A percentile compares a stretch with the other conserved stretches of the same genome.
phyloP scores from a whole-genome alignment of 805 yeast species.

The Barnettozyma wickerhamii region DNA sequence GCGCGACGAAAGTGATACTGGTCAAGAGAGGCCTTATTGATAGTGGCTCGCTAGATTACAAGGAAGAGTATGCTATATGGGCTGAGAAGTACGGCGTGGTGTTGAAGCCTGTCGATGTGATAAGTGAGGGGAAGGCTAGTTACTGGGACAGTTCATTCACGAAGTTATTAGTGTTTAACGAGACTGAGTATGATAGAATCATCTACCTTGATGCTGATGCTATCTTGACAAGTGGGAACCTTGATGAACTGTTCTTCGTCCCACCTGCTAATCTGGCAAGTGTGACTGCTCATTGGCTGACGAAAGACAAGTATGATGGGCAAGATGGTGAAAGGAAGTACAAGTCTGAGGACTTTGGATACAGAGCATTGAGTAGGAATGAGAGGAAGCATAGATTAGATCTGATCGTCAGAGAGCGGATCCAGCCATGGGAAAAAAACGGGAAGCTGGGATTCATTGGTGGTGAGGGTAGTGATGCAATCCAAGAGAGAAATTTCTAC shows the following conservation, averaged over 20 bases:
- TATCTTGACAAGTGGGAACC: slow-evolving; percentile 31
- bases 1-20: slow-evolving; percentile 44
- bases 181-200: slow-evolving; percentile 45
- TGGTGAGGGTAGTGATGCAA: neutral
- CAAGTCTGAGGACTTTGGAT: neutral
- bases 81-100: slow-evolving; percentile 9
- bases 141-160: slow-evolving; percentile 41
- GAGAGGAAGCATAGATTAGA: slow-evolving; percentile 5
- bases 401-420: neutral
- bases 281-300: slow-evolving; percentile 40
- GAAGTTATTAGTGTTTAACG: slow-evolving; percentile 48
- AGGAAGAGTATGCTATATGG: slow-evolving; percentile 4
- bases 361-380: neutral
- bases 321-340: slow-evolving; percentile 4
- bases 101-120: slow-evolving; percentile 16
- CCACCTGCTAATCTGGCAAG: slow-evolving; percentile 44
- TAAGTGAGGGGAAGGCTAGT: neutral
- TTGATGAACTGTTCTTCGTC: slow-evolving; percentile 50
- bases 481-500: slow-evolving; percentile 11
- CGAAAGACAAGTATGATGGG: slow-evolving; percentile 23
- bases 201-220: slow-evolving; percentile 60
- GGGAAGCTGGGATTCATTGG: neutral
- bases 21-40: slow-evolving; percentile 28
- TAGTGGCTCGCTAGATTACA: slow-evolving; percentile 10
- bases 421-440: slow-evolving; percentile 2